Percentiles rank a stretch among this genome's conserved stretches.
phyloP scores from a whole-genome alignment of 2,329 filamentous ascomycete genomes.

The Beauveria varroae region DNA sequence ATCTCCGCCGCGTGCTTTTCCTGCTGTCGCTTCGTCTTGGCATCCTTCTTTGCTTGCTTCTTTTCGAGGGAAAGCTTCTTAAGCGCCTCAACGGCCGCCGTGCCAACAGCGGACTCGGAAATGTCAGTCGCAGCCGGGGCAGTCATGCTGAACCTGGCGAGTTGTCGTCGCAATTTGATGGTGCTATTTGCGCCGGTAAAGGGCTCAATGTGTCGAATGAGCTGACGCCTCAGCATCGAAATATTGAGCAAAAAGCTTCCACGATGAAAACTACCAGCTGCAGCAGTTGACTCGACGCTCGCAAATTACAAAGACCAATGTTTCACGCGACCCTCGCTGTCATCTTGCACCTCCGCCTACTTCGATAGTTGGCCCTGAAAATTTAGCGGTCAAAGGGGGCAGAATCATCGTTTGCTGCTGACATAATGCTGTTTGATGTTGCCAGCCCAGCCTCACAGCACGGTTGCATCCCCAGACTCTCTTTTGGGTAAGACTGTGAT shows the following conservation, averaged over 20 bases:
- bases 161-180: background rate
- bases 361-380: background rate
- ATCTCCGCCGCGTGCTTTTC: slow-evolving; percentile 11
- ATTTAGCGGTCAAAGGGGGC: slow-evolving; percentile 1
- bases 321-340: background rate
- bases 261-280: too few species aligned
- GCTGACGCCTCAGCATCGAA: background rate
- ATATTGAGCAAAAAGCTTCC: too few species aligned
- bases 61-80: background rate
- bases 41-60: slow-evolving; percentile 1
- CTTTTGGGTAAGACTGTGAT: background rate
- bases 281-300: too few species aligned
- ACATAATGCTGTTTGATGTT: background rate
- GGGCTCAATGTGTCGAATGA: background rate
- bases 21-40: slow-evolving; percentile 7
- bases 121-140: background rate
- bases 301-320: too few species aligned
- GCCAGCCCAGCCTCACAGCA: too few species aligned
- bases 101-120: slow-evolving; percentile 1
- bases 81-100: background rate
- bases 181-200: background rate
- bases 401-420: background rate
- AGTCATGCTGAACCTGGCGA: slow-evolving; percentile 7
- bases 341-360: background rate
- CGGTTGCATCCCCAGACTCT: background rate